phyloP scores from a whole-genome alignment of 345 rosid genomes.

The Eucalyptus fibrosa region DNA sequence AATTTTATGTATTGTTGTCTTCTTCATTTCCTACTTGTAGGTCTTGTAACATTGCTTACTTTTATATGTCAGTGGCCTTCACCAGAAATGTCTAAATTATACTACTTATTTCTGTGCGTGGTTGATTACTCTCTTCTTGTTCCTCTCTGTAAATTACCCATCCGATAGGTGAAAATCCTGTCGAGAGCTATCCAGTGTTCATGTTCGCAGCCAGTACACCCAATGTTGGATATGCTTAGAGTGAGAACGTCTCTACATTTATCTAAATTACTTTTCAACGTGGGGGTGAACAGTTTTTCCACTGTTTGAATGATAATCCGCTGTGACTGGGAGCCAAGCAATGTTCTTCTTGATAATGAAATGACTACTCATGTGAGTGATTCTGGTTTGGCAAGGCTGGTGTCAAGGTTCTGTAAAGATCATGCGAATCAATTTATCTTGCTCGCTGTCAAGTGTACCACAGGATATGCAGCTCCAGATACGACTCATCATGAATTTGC shows the following conservation, averaged over 20 bases:
- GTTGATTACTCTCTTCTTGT: not conserved
- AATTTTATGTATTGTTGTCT: not conserved
- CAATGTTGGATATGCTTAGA: not conserved
- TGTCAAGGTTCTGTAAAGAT: not conserved
- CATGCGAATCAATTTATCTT: not conserved
- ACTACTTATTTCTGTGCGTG: not conserved
- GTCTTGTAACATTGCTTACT: slow-evolving; percentile 92
- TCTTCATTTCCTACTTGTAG: slow-evolving; percentile 18
- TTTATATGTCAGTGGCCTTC: slow-evolving; percentile 91
- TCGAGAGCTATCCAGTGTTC: not conserved
- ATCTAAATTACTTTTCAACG: not conserved
- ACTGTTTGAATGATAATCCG: too few species aligned
- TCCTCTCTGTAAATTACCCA: not conserved
- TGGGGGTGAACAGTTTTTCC: not conserved
- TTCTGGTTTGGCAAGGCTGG: not conserved
- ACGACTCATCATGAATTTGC: not conserved
- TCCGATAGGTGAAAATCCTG: not conserved
- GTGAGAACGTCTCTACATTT: not conserved
- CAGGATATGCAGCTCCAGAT: not conserved
- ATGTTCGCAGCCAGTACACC: not conserved
- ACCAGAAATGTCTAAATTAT: slow-evolving; percentile 41
- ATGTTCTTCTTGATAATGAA: not conserved
- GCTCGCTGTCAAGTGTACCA: not conserved
- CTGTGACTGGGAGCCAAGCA: not conserved
- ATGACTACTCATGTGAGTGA: not conserved